Percentiles rank a stretch among this genome's conserved stretches.
phyloP scores from a whole-genome alignment of 2,329 filamentous ascomycete genomes.

The Aspergillus floridensis region DNA sequence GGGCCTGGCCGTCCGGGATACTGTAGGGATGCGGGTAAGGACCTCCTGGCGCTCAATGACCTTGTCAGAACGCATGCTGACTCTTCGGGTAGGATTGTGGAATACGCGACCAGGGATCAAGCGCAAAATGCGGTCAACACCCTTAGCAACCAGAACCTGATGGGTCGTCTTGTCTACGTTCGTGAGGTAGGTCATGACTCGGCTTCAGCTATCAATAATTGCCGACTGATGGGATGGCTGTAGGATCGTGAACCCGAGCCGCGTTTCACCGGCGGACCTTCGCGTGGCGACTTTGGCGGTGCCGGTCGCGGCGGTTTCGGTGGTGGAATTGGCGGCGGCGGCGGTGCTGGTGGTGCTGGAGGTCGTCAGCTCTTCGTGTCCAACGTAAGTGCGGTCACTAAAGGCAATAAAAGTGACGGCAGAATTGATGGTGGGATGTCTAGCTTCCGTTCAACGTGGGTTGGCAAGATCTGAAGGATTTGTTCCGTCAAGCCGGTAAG shows the following conservation, averaged over 20 bases:
- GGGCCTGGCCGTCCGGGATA: slow-evolving; percentile 79
- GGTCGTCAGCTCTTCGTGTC: slow-evolving; percentile 94
- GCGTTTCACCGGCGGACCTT: slow-evolving; percentile 79
- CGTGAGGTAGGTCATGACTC: slow-evolving; percentile 68
- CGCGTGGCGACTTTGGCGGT: slow-evolving; percentile 61
- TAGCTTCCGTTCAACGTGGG: slow-evolving; percentile 96
- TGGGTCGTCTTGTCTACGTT: slow-evolving; percentile 98
- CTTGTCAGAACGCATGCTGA: slow-evolving; percentile 8
- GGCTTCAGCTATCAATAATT: background rate
- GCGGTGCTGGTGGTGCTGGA: slow-evolving; percentile 45
- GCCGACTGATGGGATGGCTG: slow-evolving; percentile 8
- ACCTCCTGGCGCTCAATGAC: background rate
- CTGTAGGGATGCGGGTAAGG: slow-evolving; percentile 99
- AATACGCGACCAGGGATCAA: slow-evolving; percentile 99
- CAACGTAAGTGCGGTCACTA: slow-evolving; percentile 74
- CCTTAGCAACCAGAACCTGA: slow-evolving; percentile 98
- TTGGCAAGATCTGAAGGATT: slow-evolving; percentile 98
- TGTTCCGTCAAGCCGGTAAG: slow-evolving; percentile 97
- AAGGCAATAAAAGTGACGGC: slow-evolving; percentile 14
- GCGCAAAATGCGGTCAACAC: slow-evolving; percentile 95
- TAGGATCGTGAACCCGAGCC: slow-evolving; percentile 98
- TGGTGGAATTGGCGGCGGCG: slow-evolving; percentile 51
- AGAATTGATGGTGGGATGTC: slow-evolving; percentile 38
- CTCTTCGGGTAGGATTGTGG: slow-evolving; percentile 76
- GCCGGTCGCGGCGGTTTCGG: slow-evolving; percentile 54